Evolutionary conservation across 805 yeast species (phyloP).

Genomic region (Maudiozyma bulderi): DNA sequence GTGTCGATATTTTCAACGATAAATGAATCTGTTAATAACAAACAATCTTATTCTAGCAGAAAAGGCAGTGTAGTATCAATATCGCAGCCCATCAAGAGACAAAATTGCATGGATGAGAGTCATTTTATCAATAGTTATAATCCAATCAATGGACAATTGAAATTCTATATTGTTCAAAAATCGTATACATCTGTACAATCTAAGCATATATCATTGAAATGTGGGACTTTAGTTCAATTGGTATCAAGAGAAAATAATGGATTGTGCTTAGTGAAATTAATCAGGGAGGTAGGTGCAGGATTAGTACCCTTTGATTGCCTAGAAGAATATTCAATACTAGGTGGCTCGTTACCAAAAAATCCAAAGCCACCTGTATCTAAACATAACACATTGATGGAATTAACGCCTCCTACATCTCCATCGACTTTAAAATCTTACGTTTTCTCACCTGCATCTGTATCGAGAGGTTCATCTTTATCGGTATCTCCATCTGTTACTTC

Average conservation of each 20-base stretch:
- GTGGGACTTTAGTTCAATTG: constrained; percentile 11
- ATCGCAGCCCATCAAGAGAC: neutral
- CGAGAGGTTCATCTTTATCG: constrained; percentile 6
- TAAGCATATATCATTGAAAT: neutral
- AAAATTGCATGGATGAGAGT: neutral
- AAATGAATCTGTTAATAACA: neutral
- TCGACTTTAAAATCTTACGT: constrained; percentile 11
- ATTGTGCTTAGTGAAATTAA: constrained; percentile 9
- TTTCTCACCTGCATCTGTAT: constrained; percentile 9
- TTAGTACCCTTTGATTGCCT: constrained; percentile 7
- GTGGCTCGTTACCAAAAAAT: constrained; percentile 1
- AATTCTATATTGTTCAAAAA: constrained; percentile 3
- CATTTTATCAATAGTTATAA: constrained; percentile 1
- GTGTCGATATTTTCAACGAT: constrained; percentile 1
- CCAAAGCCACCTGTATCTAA: neutral
- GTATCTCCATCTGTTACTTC: constrained; percentile 1
- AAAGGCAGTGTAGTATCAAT: constrained; percentile 1
- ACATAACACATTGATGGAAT: constrained; percentile 2
- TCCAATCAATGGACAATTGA: neutral
- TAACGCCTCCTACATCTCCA: constrained; percentile 18
- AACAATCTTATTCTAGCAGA: neutral
- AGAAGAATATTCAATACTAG: constrained; percentile 7
- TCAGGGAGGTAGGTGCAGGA: constrained; percentile 11
- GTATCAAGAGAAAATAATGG: constrained; percentile 6
- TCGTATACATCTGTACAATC: constrained; percentile 1